Base-by-base conservation (phyloP, 768 basidiomycete genomes). In the Calocybe gangraenosa region DNA sequence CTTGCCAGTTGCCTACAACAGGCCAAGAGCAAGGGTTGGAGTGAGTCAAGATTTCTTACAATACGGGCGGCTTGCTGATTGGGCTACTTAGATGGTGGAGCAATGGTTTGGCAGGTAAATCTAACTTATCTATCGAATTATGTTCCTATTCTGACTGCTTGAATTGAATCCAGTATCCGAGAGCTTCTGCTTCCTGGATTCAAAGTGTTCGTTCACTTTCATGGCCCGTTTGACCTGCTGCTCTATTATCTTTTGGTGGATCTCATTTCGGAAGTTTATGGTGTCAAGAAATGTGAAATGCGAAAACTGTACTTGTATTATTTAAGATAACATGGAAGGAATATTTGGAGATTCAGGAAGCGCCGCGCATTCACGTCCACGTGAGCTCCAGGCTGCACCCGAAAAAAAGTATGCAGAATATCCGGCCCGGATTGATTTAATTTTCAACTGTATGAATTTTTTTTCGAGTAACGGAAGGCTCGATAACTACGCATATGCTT, bases 21-120 rank as follows among this genome's bases (percentile, higher is more conserved):
- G 60, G 87, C 82, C 0, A 75, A 79, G 52, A 55, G 51, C n/a
- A 47, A 73, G 47, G 86, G 84, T 21, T 89, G 87, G 87, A 74
- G 81, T 82, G 48, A 64, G 82, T 67, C 14, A 13, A n/a, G 30
- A 37, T 37, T 46, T 18, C 40, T 44, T 19, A 37, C 32, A 18
- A n/a, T 42, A 47, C 33, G 7, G 20, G 10, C 19, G 25, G 14
- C 44, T 17, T 43, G 40, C 36, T 52, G 20, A 52, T 36, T 18
- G 13, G 20, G 40, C 38, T 22, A 37, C 36, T 41, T 33, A 66
- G 67, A 58, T 34, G 68, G 59, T 11, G 68, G 69, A 18, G 62
- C 56, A 7, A 67, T 68, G 69, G 62, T 64, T 31, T 71, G 68
- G 68, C 50, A 68, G 63, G 65, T 66, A 42, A 48, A 58, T 54